phyloP scores from a whole-genome alignment of 192 early-diverging fungal genomes.

The Podila epigama region DNA sequence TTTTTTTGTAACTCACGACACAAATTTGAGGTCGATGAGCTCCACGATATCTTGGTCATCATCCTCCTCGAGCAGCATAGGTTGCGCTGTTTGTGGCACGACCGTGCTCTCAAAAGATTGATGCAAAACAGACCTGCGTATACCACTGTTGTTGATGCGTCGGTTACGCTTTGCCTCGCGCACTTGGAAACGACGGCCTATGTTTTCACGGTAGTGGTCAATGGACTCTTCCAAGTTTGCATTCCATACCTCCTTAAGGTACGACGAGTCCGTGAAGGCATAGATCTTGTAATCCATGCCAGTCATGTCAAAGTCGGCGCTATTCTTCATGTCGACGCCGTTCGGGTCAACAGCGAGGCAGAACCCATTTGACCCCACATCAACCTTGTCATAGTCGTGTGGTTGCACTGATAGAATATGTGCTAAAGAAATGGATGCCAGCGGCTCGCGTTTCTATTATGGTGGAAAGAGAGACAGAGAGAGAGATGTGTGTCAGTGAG shows the following conservation, averaged over 20 bases:
- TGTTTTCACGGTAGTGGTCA: slow-evolving; percentile 29
- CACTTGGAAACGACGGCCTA: slow-evolving; percentile 10
- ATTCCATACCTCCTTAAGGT: slow-evolving; percentile 23
- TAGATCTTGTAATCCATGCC: slow-evolving; percentile 33
- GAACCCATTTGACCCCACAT: slow-evolving; percentile 26
- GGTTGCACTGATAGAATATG: slow-evolving; percentile 19
- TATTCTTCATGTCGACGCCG: slow-evolving; percentile 14
- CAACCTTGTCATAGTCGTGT: slow-evolving; percentile 40
- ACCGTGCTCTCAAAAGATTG: not conserved
- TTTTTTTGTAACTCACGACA: slow-evolving; percentile 10
- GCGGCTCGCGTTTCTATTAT: slow-evolving; percentile 30
- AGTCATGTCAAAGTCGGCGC: slow-evolving; percentile 14
- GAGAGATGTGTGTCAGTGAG: not conserved
- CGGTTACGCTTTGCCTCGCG: slow-evolving; percentile 6
- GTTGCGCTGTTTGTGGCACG: not conserved
- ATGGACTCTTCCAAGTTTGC: slow-evolving; percentile 14
- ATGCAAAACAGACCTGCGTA: too few relatives aligned
- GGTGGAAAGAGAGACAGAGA: not conserved
- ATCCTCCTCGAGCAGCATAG: slow-evolving; percentile 1
- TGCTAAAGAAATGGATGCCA: slow-evolving; percentile 19
- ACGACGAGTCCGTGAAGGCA: slow-evolving; percentile 36
- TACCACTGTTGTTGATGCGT: too few relatives aligned
- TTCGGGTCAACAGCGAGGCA: not conserved
- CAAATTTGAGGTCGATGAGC: slow-evolving; percentile 29
- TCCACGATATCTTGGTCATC: not conserved